Base-by-base conservation (phyloP, 2,329 filamentous ascomycete species). In the Trichoderma guizhouense region DNA sequence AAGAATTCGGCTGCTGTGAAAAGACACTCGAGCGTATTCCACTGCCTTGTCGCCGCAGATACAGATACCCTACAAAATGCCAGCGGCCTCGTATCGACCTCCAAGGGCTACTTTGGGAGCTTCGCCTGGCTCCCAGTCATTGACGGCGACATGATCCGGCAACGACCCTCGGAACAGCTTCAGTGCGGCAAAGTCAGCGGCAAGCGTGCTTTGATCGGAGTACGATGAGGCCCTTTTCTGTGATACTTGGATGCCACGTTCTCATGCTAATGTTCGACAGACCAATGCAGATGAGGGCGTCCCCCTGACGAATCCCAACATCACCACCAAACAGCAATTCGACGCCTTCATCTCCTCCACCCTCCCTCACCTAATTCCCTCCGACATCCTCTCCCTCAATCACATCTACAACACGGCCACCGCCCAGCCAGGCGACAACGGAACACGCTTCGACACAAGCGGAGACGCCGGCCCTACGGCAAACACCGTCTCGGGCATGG, bases 401-500 rank as follows among this genome's bases (percentile, higher is more conserved):
- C 74, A 74, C 2, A 74, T 78, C 5, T 82, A 83, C 72, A 72
- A 75, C 3, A 75, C 73, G 4, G 28, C 73, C 30, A 73, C 74
- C 67, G 71, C 72, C 7, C 72, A 77, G 7, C 76, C 77, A 0
- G 75, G 77, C 66, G 55, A 74, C 7, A 69, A 77, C 5, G 74
- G 67, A 15, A 76, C 80, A 7, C 75, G 78, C 30, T 84, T 78
- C 67, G 80, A 84, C 58, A 83, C 83, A 0, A 74, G 79, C 30
- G 83, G 83, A 14, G 73, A 79, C 58, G 73, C 72, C 7, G 78
- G 80, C 3, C 81, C 82, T 1, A 88, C 83, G 5, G 86, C 87
- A 1, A 78, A 88, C 24, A 86, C 86, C 47, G 82, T 86, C 53
- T 86, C 84, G 24, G 80, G 81, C 34, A 82, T 82, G 39, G 86